Percentiles rank a stretch among this genome's conserved stretches.
Conservation (phyloP, 176 grass and related monocot genomes). For the Oryza brachyantha region DNA sequence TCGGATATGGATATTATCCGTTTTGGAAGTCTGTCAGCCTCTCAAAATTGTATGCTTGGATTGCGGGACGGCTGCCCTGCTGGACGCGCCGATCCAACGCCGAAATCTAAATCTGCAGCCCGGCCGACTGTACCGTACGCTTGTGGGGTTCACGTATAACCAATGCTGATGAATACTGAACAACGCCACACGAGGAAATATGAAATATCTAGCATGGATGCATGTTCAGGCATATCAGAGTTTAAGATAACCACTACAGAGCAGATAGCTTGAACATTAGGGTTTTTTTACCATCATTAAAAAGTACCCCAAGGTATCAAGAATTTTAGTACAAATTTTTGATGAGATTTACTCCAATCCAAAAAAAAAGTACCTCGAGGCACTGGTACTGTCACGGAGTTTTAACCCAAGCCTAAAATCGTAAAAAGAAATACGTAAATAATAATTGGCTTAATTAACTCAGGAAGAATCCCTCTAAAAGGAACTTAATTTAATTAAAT, state of each 20-base stretch:
- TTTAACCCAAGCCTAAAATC: no score
- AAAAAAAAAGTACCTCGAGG: no score
- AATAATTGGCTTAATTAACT: no score
- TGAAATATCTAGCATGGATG: neutral
- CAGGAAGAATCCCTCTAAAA: no score
- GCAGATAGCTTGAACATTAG: no score
- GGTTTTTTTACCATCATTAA: no score
- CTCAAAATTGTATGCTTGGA: conserved; percentile 29
- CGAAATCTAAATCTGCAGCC: conserved; percentile 35
- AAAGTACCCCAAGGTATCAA: no score
- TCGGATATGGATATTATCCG: conserved; percentile 74
- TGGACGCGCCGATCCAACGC: neutral
- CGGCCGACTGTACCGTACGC: neutral
- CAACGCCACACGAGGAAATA: neutral
- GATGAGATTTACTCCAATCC: no score
- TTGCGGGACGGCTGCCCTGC: neutral
- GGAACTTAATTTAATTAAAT: no score
- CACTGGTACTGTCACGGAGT: no score
- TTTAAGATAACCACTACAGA: neutral
- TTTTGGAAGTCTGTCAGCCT: conserved; percentile 43
- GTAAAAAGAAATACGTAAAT: no score
- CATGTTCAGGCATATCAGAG: neutral
- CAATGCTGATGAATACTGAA: neutral
- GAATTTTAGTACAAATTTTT: no score
- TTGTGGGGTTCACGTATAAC: neutral